Base-by-base conservation (phyloP, 495 filamentous ascomycete species). In the Aspergillus cristatus region DNA sequence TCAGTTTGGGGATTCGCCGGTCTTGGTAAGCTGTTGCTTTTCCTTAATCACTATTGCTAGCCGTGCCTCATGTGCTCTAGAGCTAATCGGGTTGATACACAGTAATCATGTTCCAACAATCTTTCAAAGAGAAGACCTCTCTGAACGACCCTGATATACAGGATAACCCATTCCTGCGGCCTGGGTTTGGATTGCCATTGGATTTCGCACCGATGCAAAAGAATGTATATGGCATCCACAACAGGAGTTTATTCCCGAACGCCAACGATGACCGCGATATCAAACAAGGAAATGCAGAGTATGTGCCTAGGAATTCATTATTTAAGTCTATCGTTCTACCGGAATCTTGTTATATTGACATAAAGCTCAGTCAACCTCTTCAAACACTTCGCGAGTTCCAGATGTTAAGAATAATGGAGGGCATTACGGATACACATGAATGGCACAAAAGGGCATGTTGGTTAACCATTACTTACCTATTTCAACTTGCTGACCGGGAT, bases 381-480 rank as follows among this genome's bases (percentile, higher is more conserved):
- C 50, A 55, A 32, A 67, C 68, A 0, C 44, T 67, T 5, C 57
- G 66, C 8, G 69, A 73, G 37, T 51, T 51, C 0, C 36, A 32
- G 0, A 65, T 69, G 54, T 43, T 65, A 15, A 32, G 38, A 1
- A 25, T 63, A 10, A 65, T 72, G 54, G 59, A 69, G 34, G 18
- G 41, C 3, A 46, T 71, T 13, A 63, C 69, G 18, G 58, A 76
- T 45, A 71, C 70, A 39, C 55, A 58, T 6, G 55, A 64, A 15
- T 79, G 71, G 75, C 60, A 72, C 36, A 48, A 52, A 12, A 72
- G 78, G 45, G 65, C 79, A 39, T n/a, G 10, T 30, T 25, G 13
- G 15, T 13, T 30, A 6, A 5, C 6, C n/a, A 3, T 5, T 38
- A 8, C 10, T 14, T 8, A 29, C 17, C 2, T 22, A 10, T 35